These are phyloP conservation scores for Paramecium caudatum DNA, from an alignment of 73 alveolate species.

Conservation along the genomic window DNA sequence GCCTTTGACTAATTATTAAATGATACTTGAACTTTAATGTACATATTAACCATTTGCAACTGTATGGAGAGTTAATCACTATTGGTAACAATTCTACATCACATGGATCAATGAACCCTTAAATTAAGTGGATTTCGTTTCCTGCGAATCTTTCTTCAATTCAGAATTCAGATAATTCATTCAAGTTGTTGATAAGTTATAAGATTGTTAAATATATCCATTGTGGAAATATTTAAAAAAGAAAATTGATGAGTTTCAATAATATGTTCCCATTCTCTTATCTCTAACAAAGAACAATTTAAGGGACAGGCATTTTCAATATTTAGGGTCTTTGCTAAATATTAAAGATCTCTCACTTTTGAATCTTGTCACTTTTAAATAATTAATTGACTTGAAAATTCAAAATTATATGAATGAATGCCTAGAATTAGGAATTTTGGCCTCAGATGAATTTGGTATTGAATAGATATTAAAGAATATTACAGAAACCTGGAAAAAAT, in stretches of 20 bases:
- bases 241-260: not conserved
- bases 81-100: not conserved
- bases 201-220: not conserved
- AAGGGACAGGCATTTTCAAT: constrained; percentile 14
- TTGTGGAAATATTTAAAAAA: constrained; percentile 1
- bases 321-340: not conserved
- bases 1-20: not conserved
- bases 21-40: not conserved
- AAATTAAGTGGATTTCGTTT: not conserved
- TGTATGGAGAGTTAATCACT: constrained; percentile 23
- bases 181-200: not conserved
- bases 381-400: constrained; percentile 15
- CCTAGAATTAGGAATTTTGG: not conserved
- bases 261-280: constrained; percentile 1
- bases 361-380: not conserved
- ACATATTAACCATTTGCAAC: constrained; percentile 28
- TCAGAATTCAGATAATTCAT: constrained; percentile 8
- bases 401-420: not conserved
- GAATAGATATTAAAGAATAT: not conserved
- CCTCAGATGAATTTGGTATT: not conserved
- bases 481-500: constrained; percentile 10
- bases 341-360: not conserved
- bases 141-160: constrained; percentile 4
- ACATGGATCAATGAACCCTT: constrained; percentile 25
- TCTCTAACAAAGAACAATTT: constrained; percentile 13